Evolutionary conservation across 371 early-diverging fungal species (phyloP).

Genomic region (Mortierella sp.): DNA sequence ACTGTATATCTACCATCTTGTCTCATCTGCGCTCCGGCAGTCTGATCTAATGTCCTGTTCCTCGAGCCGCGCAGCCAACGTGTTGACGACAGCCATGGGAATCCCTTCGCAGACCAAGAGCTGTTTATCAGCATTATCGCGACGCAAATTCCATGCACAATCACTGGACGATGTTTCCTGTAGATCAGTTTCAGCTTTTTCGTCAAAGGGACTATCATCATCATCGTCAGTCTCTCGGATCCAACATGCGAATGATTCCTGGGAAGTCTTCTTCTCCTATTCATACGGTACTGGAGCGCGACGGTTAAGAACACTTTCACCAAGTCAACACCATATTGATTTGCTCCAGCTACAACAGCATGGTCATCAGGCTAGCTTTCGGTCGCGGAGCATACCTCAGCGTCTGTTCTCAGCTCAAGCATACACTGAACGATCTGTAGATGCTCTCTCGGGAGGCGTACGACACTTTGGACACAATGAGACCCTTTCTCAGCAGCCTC

Average conservation of each 20-base stretch:
- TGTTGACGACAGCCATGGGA: conserved; percentile 48
- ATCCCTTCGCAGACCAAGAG: conserved; percentile 42
- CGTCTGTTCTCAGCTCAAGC: conserved; percentile 39
- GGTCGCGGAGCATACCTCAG: conserved; percentile 19
- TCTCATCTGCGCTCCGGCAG: too few species aligned
- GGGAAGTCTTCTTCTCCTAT: conserved; percentile 37
- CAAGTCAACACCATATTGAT: conserved; percentile 8
- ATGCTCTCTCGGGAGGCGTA: conserved; percentile 9
- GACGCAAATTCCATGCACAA: conserved; percentile 21
- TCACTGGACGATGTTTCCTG: neutral
- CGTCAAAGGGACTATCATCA: neutral
- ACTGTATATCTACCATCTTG: too few species aligned
- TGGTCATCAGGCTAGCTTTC: neutral
- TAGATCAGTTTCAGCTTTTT: conserved; percentile 11
- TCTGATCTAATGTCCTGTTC: conserved; percentile 35
- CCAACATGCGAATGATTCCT: conserved; percentile 15
- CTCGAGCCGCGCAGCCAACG: conserved; percentile 48
- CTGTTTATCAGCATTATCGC: conserved; percentile 15
- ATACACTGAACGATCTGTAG: conserved; percentile 15
- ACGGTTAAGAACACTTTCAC: conserved; percentile 19
- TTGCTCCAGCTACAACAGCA: conserved; percentile 7
- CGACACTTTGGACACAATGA: conserved; percentile 23
- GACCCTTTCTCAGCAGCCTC: conserved; percentile 26
- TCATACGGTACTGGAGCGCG: conserved; percentile 21
- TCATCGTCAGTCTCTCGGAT: neutral